Conservation (phyloP, 257 asterid genomes). For the Agastache rugosa region DNA sequence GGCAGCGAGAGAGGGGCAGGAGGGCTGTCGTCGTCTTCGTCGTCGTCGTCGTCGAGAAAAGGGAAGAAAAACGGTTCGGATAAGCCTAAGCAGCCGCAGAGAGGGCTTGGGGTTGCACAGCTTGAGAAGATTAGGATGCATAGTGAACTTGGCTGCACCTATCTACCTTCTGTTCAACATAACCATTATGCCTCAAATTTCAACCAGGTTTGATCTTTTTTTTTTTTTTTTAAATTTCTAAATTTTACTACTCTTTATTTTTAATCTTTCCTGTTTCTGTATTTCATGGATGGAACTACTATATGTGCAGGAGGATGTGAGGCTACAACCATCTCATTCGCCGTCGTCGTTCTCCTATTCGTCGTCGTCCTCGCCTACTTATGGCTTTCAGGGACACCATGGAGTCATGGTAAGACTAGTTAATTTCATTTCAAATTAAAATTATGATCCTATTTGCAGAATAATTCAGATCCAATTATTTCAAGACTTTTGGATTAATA, state of each 20-base stretch:
- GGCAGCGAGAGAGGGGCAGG: constrained; percentile 45
- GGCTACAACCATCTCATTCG: constrained; percentile 62
- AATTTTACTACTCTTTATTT: not conserved
- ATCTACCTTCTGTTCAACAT: constrained; percentile 52
- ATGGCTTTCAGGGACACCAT: constrained; percentile 57
- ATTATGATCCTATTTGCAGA: not conserved
- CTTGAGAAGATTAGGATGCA: constrained; percentile 91
- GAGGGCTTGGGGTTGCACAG: constrained; percentile 96
- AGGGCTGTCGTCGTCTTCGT: constrained; percentile 50
- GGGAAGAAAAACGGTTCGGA: constrained; percentile 69
- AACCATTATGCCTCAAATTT: constrained; percentile 53
- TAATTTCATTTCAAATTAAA: not conserved
- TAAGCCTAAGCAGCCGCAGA: constrained; percentile 88
- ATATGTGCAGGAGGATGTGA: constrained; percentile 61
- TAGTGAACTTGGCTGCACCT: constrained; percentile 63
- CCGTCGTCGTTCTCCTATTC: constrained; percentile 56
- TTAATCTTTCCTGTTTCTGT: not conserved
- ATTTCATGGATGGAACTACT: constrained; percentile 29
- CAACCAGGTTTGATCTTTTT: constrained; percentile 48
- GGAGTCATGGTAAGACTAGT: constrained; percentile 52
- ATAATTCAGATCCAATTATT: not conserved
- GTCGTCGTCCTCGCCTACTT: constrained; percentile 54
- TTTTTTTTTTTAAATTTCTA: not conserved
- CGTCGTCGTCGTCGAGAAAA: constrained; percentile 54
- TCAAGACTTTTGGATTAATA: not conserved